Evolutionary conservation across 2,329 filamentous ascomycete species (phyloP), one percentile per base, ranked within the genome.

Genomic region (Fusarium avenaceum): DNA sequence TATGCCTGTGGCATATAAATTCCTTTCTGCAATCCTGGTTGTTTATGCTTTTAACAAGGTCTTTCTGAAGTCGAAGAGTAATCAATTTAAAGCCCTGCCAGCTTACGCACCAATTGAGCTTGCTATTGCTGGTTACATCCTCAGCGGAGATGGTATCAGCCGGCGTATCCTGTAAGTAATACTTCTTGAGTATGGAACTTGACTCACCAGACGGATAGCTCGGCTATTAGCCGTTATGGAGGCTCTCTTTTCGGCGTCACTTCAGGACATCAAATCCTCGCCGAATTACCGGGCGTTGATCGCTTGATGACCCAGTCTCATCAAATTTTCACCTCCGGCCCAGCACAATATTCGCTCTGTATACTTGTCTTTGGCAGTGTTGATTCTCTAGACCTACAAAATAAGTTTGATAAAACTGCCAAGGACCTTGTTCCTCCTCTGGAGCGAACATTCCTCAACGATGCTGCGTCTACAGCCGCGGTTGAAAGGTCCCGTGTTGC

Each of bases 161-260:
- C 64, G 57, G 28, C 60, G 64, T 32, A 52, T 71, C 28, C 71
- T 56, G 63, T 71, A 44, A 47, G 35, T n/a, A 9, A 9, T 17
- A 38, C 7, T n/a, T 17, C 17, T 38, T 38, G 17, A 10, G 17
- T 19, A 38, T n/a, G 8, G 9, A 6, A 15, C 20, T 3, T 1
- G 11, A 17, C 46, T 68, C 8, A 67, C 2, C 4, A 1, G 4
- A 2, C 3, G 15, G 17, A 17, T 7, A 69, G 67, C 17, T 69
- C 61, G 6, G 32, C 35, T 24, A 38, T 57, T 5, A 54, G 67
- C 4, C 54, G 54, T 4, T 66, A 59, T 30, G 48, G 57, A 10
- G 68, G 70, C n/a, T 72, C 71, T 10, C 52, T 72, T 0, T 69
- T 72, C 20, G 69, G 67, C 8, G 24, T 72, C 13, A 73, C 71